Percentiles rank a stretch among this genome's conserved stretches.
phyloP scores from a whole-genome alignment of 768 basidiomycete genomes.

The Hortiboletus flavorubellus region DNA sequence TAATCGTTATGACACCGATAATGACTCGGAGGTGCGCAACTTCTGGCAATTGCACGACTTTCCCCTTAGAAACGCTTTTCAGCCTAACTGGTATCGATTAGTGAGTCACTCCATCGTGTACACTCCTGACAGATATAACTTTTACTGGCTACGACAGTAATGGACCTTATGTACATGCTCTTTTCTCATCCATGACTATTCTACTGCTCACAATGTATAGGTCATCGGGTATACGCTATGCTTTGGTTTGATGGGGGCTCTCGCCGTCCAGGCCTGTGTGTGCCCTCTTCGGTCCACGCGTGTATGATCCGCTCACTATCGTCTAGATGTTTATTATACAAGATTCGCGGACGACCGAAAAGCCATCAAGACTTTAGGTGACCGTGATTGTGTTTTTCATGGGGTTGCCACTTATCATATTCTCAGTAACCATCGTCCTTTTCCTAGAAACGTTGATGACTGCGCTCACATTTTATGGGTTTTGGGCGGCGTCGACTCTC shows the following conservation, averaged over 20 bases:
- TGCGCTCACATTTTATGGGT: slow-evolving; percentile 1
- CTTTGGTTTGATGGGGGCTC: too few species aligned
- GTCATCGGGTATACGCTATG: too few species aligned
- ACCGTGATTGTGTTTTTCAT: not conserved
- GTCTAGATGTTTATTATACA: slow-evolving; percentile 18
- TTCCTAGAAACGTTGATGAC: slow-evolving; percentile 11
- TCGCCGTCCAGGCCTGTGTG: too few species aligned
- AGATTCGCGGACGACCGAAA: slow-evolving; percentile 16
- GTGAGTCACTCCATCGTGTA: not conserved
- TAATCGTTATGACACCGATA: not conserved
- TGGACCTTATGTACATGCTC: too few species aligned
- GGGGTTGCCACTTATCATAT: not conserved
- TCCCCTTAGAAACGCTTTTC: not conserved
- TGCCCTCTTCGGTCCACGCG: not conserved
- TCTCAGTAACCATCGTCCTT: slow-evolving; percentile 7
- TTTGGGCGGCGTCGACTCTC: not conserved
- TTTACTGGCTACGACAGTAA: too few species aligned
- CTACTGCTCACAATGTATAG: too few species aligned
- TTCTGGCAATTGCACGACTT: not conserved
- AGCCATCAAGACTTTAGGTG: slow-evolving; percentile 9
- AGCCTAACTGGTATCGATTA: not conserved
- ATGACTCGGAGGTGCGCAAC: not conserved
- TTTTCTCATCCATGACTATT: too few species aligned
- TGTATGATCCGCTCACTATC: not conserved
- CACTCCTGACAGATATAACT: too few species aligned